phyloP scores from a whole-genome alignment of 148 eudicot species.

The Rhododendron henanense region DNA sequence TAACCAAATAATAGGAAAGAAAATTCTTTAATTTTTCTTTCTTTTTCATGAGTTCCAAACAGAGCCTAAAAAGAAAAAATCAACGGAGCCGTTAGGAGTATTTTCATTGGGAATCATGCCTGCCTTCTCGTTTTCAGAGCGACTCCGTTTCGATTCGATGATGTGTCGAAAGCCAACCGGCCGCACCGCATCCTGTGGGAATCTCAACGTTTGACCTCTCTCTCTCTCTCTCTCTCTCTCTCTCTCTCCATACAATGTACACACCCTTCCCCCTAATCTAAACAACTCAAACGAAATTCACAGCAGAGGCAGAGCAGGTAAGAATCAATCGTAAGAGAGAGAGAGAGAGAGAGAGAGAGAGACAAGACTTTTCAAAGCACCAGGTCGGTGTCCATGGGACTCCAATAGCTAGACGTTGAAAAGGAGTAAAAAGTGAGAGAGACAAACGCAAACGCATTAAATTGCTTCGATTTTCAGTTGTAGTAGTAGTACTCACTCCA shows the following conservation, averaged over 20 bases:
- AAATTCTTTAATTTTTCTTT: no score
- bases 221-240: no score
- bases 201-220: not conserved
- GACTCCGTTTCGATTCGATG: not conserved
- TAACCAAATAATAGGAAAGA: no score
- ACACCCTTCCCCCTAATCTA: not conserved
- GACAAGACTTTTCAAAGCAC: not conserved
- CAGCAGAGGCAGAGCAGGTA: not conserved
- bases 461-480: not conserved
- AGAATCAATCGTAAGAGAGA: not conserved
- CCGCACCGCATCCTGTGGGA: not conserved
- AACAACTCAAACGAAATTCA: not conserved
- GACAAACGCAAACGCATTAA: not conserved
- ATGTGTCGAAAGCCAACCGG: not conserved
- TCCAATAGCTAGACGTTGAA: not conserved
- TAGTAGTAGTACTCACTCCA: no score
- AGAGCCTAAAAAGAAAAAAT: no score
- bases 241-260: not conserved
- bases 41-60: no score
- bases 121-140: not conserved
- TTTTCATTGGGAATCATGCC: not conserved
- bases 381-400: not conserved
- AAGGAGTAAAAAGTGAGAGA: not conserved
- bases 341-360: not conserved
- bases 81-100: not conserved